These are phyloP conservation scores for Linnemannia hyalina DNA, from an alignment of 192 early-diverging fungal species.

Conservation along the genomic window DNA sequence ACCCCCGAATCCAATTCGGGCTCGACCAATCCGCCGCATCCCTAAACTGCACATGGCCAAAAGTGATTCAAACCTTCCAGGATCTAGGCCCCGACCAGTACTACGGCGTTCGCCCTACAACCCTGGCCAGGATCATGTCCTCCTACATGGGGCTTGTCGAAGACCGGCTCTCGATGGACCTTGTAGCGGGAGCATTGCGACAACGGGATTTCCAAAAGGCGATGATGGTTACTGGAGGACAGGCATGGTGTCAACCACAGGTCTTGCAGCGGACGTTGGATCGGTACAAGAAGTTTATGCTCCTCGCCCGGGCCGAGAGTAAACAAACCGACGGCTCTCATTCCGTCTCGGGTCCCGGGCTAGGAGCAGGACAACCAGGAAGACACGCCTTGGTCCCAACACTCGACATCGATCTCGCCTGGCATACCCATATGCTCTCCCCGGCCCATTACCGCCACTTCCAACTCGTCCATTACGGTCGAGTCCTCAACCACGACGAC, in stretches of 20 bases:
- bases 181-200: slow-evolving; percentile 39
- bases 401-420: slow-evolving; percentile 74
- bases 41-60: slow-evolving; percentile 50
- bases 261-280: slow-evolving; percentile 42
- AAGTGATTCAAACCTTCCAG: slow-evolving; percentile 47
- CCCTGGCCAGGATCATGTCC: slow-evolving; percentile 36
- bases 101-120: slow-evolving; percentile 48
- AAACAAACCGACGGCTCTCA: slow-evolving; percentile 14
- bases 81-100: slow-evolving; percentile 50
- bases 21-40: slow-evolving; percentile 46
- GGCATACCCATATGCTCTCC: slow-evolving; percentile 78
- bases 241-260: slow-evolving; percentile 50
- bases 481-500: slow-evolving; percentile 77
- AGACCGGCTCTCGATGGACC: slow-evolving; percentile 43
- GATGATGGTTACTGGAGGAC: slow-evolving; percentile 56
- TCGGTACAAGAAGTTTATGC: slow-evolving; percentile 46
- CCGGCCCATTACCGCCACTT: slow-evolving; percentile 67
- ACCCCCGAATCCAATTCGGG: slow-evolving; percentile 45
- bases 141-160: slow-evolving; percentile 43
- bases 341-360: slow-evolving; percentile 31
- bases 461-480: slow-evolving; percentile 57
- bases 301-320: slow-evolving; percentile 31
- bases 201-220: slow-evolving; percentile 55
- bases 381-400: slow-evolving; percentile 67
- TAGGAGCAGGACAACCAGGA: slow-evolving; percentile 21